phyloP scores from a whole-genome alignment of 1,139 yeast species.

The Barnettozyma hawaiiensis region DNA sequence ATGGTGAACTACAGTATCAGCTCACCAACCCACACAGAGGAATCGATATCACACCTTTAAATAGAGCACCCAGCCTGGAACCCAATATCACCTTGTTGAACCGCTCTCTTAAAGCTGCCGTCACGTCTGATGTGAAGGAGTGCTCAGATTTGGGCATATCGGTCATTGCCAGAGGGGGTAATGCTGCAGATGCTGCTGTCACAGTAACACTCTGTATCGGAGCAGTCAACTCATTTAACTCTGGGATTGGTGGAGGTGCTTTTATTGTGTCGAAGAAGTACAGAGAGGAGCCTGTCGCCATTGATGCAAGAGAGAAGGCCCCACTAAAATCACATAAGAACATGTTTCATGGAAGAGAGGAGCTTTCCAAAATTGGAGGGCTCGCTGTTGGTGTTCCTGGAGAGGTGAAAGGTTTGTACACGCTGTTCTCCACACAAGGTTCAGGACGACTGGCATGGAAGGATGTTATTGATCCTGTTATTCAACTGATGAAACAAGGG shows the following conservation, averaged over 20 bases:
- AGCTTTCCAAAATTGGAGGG: constrained; percentile 68
- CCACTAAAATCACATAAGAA: constrained; percentile 56
- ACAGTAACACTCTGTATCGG: constrained; percentile 89
- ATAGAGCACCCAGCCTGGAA: constrained; percentile 19
- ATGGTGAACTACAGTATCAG: background rate
- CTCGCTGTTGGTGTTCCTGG: constrained; percentile 86
- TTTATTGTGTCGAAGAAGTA: constrained; percentile 53
- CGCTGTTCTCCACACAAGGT: constrained; percentile 54
- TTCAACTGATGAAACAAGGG: constrained; percentile 60
- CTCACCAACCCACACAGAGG: constrained; percentile 18
- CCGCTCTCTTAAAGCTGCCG: constrained; percentile 20
- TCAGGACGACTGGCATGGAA: constrained; percentile 69
- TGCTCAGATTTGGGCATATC: constrained; percentile 24
- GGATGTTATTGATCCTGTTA: constrained; percentile 72
- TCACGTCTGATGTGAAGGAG: constrained; percentile 23
- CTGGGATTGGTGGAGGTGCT: constrained; percentile 94
- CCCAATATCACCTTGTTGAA: constrained; percentile 21
- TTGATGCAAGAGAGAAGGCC: constrained; percentile 88
- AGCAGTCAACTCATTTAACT: constrained; percentile 69
- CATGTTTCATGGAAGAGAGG: constrained; percentile 53
- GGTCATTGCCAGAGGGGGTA: constrained; percentile 22
- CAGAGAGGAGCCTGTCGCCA: constrained; percentile 45
- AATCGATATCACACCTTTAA: constrained; percentile 22
- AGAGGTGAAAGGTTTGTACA: constrained; percentile 74
- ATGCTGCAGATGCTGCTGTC: constrained; percentile 89